These are phyloP conservation scores for Penicillium sclerotiorum DNA, from an alignment of 2,329 filamentous ascomycete species.

Conservation along the genomic window DNA sequence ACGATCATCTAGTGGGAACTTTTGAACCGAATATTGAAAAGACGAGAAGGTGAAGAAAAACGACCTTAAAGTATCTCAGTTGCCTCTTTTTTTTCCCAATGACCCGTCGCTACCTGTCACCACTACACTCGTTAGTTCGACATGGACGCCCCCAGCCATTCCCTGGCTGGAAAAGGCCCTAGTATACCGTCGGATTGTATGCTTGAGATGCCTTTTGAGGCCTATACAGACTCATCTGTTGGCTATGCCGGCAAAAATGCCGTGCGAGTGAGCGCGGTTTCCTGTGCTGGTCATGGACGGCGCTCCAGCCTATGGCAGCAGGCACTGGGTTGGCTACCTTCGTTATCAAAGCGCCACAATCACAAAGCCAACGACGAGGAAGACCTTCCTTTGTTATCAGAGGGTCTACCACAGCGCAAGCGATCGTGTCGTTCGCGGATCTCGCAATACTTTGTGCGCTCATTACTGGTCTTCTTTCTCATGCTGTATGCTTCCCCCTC, in stretches of 20 bases:
- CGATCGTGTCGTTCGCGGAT: slow-evolving; percentile 19
- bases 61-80: background rate
- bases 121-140: background rate
- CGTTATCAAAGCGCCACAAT: slow-evolving; percentile 3
- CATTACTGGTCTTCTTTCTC: slow-evolving; percentile 29
- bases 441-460: slow-evolving; percentile 21
- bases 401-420: slow-evolving; percentile 10
- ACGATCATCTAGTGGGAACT: no score
- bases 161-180: slow-evolving; percentile 1
- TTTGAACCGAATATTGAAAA: no score
- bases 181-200: slow-evolving; percentile 10
- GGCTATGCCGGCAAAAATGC: slow-evolving; percentile 5
- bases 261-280: slow-evolving; percentile 6
- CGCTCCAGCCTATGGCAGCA: slow-evolving; percentile 18
- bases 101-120: background rate
- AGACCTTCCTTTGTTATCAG: slow-evolving; percentile 13
- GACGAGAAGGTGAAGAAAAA: no score
- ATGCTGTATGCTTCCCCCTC: slow-evolving; percentile 35
- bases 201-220: slow-evolving; percentile 15
- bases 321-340: slow-evolving; percentile 14
- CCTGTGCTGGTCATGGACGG: slow-evolving; percentile 17
- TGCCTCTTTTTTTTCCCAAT: slow-evolving; percentile 1
- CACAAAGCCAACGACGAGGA: slow-evolving; percentile 1
- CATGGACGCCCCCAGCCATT: slow-evolving; percentile 11
- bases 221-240: slow-evolving; percentile 20